Base-by-base conservation (phyloP, 2,329 filamentous ascomycete species). In the Biscogniauxia mediterranea region DNA sequence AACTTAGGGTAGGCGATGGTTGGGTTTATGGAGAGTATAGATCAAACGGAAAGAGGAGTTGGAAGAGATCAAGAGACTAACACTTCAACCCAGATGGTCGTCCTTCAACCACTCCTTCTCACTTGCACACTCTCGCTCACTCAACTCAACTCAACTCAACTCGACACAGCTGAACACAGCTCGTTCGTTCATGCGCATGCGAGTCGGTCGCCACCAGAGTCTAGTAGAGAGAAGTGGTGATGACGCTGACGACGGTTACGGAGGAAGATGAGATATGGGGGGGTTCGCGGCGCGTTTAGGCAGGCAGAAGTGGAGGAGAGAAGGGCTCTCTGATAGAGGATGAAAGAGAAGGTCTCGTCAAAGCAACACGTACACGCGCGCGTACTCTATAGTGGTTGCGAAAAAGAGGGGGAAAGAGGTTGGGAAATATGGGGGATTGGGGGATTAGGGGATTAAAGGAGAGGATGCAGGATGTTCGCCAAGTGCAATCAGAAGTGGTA, bases 341-440 rank as follows among this genome's bases (percentile, higher is more conserved):
- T 2, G 38, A 46, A n/a, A 46, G 17, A 38, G 15, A 54, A 19
- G 15, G 54, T 53, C 38, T 51, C 55, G 53, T 53, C 56, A 52
- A 32, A 42, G 25, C 58, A 57, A 52, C 52, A 55, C 38, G 57
- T 56, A 58, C 46, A 60, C 62, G 65, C 64, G 60, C 63, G 60
- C 63, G 59, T 57, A 56, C 60, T 60, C 56, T 46, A 46, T 17
- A 46, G 38, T 46, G 38, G 38, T 46, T 46, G 15, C 38, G 38
- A 46, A 46, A 60, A 19, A 58, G 42, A 21, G 52, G 54, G 59
- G 64, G 61, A 61, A 63, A 62, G 62, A 60, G 60, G 65, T 63
- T 63, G 38, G 15, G 57, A 62, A 61, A 61, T 59, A 61, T 61
- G 63, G 61, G 56, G 61, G 63, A 57, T 58, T 61, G 63, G 61